A percentile compares a stretch with the other conserved stretches of the same genome.
These are phyloP conservation scores for Psilocybe azurescens DNA, from an alignment of 768 basidiomycete genomes.

Conservation along the genomic window DNA sequence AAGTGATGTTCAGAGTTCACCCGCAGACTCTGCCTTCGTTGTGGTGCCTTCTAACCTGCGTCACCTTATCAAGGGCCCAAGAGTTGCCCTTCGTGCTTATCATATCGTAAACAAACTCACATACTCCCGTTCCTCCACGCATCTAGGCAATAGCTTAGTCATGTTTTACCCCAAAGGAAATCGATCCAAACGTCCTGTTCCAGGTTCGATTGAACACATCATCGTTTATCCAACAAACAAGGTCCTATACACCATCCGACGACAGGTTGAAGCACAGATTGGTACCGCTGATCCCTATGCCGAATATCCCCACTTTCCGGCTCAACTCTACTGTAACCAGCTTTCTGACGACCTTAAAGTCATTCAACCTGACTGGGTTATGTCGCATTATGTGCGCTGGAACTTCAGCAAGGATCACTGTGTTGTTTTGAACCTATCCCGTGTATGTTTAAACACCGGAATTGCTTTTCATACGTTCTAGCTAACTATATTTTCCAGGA, in stretches of 20 bases:
- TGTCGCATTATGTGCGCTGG: conserved; percentile 28
- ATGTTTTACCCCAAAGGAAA: conserved; percentile 20
- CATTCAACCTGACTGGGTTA: conserved; percentile 22
- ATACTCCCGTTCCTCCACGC: conserved; percentile 21
- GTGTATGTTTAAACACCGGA: not conserved
- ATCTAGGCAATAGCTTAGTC: conserved; percentile 31
- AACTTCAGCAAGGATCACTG: conserved; percentile 2
- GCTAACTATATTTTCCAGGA: too few species aligned
- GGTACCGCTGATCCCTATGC: conserved; percentile 21
- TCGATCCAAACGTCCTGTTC: conserved; percentile 10
- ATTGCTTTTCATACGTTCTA: too few species aligned
- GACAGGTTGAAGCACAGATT: conserved; percentile 11
- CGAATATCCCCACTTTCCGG: conserved; percentile 26
- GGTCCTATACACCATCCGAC: conserved; percentile 16
- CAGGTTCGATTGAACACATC: conserved; percentile 28
- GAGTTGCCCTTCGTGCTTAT: conserved; percentile 13
- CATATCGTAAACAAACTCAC: conserved; percentile 14
- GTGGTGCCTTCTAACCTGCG: not conserved
- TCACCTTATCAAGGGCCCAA: not conserved
- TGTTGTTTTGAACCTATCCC: conserved; percentile 20
- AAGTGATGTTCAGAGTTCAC: too few species aligned
- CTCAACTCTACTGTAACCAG: conserved; percentile 21
- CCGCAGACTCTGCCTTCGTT: not conserved
- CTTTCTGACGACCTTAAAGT: conserved; percentile 18
- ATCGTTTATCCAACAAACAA: not conserved